Conservation (phyloP, 306 rosid genomes). For the Oxytropis ochrocephala region DNA sequence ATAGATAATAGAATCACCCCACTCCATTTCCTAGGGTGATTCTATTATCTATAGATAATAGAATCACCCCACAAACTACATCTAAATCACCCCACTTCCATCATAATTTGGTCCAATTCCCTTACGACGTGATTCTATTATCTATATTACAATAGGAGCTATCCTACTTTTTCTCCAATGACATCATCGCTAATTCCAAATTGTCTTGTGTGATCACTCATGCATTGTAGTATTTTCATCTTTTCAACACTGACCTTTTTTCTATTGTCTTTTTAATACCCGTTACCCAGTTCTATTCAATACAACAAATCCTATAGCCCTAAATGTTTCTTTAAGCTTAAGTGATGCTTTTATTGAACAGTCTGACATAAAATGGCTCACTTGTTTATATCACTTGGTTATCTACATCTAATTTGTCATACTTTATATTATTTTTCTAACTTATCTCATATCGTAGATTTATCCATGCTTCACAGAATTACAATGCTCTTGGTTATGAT, state of each 20-base stretch:
- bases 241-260: not conserved
- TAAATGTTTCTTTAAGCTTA: not conserved
- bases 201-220: not conserved
- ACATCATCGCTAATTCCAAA: not conserved
- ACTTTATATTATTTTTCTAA: constrained; percentile 57
- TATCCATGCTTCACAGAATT: constrained; percentile 98
- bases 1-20: no score
- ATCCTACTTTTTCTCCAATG: not conserved
- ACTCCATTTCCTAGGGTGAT: no score
- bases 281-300: not conserved
- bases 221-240: not conserved
- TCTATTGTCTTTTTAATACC: not conserved
- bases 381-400: constrained; percentile 20
- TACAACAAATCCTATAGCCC: not conserved
- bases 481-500: constrained; percentile 91
- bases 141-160: not conserved
- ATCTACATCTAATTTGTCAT: constrained; percentile 27
- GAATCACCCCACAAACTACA: no score
- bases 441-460: constrained; percentile 95
- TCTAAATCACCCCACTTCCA: no score
- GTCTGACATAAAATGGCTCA: not conserved
- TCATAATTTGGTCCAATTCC: no score
- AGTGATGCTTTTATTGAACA: not conserved
- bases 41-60: no score
- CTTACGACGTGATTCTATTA: not conserved